A percentile compares a stretch with the other conserved stretches of the same genome.
These are phyloP conservation scores for Torulaspora pretoriensis DNA, from an alignment of 1,139 yeast genomes.

Conservation along the genomic window DNA sequence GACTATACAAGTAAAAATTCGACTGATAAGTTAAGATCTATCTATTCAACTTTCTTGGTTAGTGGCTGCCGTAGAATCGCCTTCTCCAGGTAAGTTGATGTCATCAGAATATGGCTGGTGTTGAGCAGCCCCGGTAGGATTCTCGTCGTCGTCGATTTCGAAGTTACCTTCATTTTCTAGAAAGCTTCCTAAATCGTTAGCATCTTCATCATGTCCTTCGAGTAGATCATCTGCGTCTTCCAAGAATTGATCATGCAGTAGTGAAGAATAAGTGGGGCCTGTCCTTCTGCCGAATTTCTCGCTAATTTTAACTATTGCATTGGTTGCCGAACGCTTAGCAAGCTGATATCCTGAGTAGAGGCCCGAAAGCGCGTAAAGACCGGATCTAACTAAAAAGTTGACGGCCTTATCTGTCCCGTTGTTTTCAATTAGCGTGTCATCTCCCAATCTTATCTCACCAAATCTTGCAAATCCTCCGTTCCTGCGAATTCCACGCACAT, in stretches of 20 bases:
- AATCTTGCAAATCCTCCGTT: slow-evolving; percentile 76
- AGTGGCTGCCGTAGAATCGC: neutral
- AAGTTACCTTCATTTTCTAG: slow-evolving; percentile 32
- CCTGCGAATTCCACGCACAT: slow-evolving; percentile 74
- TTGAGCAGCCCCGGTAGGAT: neutral
- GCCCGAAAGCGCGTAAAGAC: slow-evolving; percentile 46
- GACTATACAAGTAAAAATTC: neutral
- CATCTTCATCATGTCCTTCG: slow-evolving; percentile 38
- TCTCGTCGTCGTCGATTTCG: slow-evolving; percentile 32
- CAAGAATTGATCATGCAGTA: slow-evolving; percentile 34
- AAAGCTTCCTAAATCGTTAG: slow-evolving; percentile 34
- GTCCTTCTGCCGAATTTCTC: slow-evolving; percentile 25
- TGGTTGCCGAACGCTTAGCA: slow-evolving; percentile 16
- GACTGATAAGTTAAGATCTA: neutral
- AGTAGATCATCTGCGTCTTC: slow-evolving; percentile 37
- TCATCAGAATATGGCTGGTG: slow-evolving; percentile 6
- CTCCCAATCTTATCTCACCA: slow-evolving; percentile 84
- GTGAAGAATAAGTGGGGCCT: slow-evolving; percentile 35
- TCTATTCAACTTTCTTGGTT: neutral
- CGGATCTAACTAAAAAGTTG: slow-evolving; percentile 57
- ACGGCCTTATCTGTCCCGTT: slow-evolving; percentile 60
- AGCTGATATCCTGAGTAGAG: slow-evolving; percentile 20
- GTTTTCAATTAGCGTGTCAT: slow-evolving; percentile 64
- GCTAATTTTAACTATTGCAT: slow-evolving; percentile 14
- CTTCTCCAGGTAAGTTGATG: neutral